phyloP scores from a whole-genome alignment of 176 grass and related monocot genomes.

The Themeda triandra region DNA sequence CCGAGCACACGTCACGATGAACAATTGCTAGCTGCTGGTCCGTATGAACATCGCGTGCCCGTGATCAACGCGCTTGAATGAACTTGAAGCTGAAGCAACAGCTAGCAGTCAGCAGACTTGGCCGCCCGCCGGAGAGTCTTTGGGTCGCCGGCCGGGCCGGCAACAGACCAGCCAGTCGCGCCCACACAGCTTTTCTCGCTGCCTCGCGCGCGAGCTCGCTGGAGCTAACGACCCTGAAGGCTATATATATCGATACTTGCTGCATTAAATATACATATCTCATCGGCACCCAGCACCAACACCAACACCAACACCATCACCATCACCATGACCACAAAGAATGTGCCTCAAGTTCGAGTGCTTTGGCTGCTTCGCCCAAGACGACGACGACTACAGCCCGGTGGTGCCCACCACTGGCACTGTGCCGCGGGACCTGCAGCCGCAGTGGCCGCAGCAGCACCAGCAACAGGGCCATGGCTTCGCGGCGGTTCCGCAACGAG shows the following conservation, averaged over 20 bases:
- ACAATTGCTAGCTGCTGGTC: no score
- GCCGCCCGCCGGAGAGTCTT: neutral
- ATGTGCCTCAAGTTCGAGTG: neutral
- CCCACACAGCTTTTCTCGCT: neutral
- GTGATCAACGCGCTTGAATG: no score
- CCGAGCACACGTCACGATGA: no score
- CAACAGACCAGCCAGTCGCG: neutral
- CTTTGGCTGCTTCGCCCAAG: neutral
- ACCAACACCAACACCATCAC: no score
- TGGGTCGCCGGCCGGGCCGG: neutral
- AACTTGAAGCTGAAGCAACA: no score
- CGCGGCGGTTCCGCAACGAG: neutral
- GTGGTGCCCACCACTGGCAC: neutral
- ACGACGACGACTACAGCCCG: neutral
- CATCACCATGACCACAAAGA: neutral
- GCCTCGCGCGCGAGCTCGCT: neutral
- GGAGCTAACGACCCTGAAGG: neutral
- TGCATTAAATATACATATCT: no score
- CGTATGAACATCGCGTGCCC: no score
- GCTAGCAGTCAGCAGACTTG: neutral
- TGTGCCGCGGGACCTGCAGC: neutral
- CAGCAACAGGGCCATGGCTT: neutral
- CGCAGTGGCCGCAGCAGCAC: neutral
- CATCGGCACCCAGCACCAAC: no score
- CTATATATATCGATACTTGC: no score